Evolutionary conservation across 106 monocot species (phyloP), one percentile per base, ranked within the genome.

Genomic region (Xerophyta viscosa): DNA sequence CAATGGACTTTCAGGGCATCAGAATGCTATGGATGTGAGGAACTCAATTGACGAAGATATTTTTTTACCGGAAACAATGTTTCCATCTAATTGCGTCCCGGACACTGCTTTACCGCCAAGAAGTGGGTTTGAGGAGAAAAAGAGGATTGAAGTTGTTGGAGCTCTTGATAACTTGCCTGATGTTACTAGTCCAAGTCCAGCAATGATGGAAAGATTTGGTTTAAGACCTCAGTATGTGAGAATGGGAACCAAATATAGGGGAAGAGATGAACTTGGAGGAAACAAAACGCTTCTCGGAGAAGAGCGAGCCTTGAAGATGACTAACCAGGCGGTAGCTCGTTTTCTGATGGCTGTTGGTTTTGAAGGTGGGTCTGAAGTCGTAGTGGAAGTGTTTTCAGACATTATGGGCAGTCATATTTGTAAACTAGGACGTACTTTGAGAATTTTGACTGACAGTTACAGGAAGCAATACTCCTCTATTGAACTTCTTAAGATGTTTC

Each of bases 121-220:
- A 52, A 58, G 54, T 60, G 51, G 31, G 18, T 47, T 29, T 8
- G 72, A 73, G 37, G 71, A 80, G 36, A 69, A 50, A 29, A 48
- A 65, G 24, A 77, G 69, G 33, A 31, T 80, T 54, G 98, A 98
- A 49, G 54, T 85, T 45, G 66, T 57, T 75, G 85, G 74, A 7
- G 79, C 82, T 52, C 98, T 98, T 50, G 98, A 98, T 60, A 90
- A 86, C 62, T 70, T 98, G 29, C 98, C 98, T 2, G 50, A 66
- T 30, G 49, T 90, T 29, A 62, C 74, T 50, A 71, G 68, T 57
- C 81, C 74, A 31, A 98, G 76, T 66, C 71, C 81, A 42, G 90
- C 89, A 36, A 86, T 98, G 98, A 76, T 98, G 55, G 98, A 98
- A 69, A 81, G 98, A 27, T 98, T 90, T 77, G 98, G 98, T 13